Base-by-base conservation (phyloP, 2,329 filamentous ascomycete genomes). In the Kalaharituber pfeilii region DNA sequence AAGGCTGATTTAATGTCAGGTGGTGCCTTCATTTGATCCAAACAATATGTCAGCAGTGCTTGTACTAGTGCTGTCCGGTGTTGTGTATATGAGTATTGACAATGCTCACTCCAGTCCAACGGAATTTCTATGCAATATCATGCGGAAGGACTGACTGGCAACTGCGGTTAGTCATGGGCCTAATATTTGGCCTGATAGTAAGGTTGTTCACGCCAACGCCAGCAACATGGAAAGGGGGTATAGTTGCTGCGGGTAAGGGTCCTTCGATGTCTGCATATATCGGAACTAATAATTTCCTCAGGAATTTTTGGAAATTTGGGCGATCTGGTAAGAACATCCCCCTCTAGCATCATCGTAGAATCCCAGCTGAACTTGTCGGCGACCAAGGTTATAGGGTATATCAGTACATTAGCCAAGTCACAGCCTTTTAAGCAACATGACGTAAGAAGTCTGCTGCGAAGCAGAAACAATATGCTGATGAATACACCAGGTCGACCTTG, bases 151-250 rank as follows among this genome's bases (percentile, higher is more conserved):
- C n/a, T n/a, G 42, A 39, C 50, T 44, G 15, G 15, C 26, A 47
- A 56, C 45, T 44, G 53, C 50, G 30, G 1, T 8, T 7, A 59
- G 54, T 22, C 24, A 36, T 60, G 52, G 59, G 59, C 3, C 47
- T 61, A n/a, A 26, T 39, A 26, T 60, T 61, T 33, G 59, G 59
- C 6, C 27, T 59, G 2, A 28, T 54, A 13, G 58, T 61, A 30
- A 51, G 58, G 30, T 61, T 56, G 57, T 47, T 58, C 20, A 58
- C 56, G 22, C 59, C 59, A 50, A 52, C 56, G 22, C 59, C 59
- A 28, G 24, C 18, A 49, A 55, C 57, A 7, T 61, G 59, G 59
- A 58, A 39, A 25, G 52, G 59, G 36, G 59, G 59, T 49, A 56
- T 61, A 29, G 36, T 61, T 5, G 57, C 57, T 20, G 57, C 57